Percentiles rank a stretch among this genome's conserved stretches.
phyloP scores from a whole-genome alignment of 2,329 filamentous ascomycete species.

The Ophiostoma tasmaniense region DNA sequence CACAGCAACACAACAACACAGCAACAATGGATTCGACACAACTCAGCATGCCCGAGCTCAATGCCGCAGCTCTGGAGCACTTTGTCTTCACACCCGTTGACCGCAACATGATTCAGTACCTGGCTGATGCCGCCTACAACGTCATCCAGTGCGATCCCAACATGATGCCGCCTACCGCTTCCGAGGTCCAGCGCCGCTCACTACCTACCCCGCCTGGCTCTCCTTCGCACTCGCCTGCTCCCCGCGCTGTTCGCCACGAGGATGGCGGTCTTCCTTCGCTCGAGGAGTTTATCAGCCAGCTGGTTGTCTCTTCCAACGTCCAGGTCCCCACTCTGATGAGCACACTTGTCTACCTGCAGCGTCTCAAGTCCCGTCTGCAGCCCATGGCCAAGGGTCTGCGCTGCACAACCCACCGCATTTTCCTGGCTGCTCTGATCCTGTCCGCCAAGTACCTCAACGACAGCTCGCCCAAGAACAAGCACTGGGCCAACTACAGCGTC shows the following conservation, averaged over 20 bases:
- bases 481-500: conserved; percentile 91
- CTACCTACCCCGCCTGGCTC: conserved; percentile 40
- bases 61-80: conserved; percentile 67
- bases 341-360: conserved; percentile 83
- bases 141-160: conserved; percentile 71
- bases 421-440: conserved; percentile 76
- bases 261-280: conserved; percentile 63
- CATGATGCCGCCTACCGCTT: conserved; percentile 42
- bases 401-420: conserved; percentile 96
- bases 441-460: conserved; percentile 98
- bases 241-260: conserved; percentile 36
- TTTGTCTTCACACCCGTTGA: conserved; percentile 72
- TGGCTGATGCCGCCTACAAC: conserved; percentile 63
- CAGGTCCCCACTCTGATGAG: conserved; percentile 97
- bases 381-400: conserved; percentile 92
- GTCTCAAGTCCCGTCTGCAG: conserved; percentile 76
- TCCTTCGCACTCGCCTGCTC: conserved; percentile 33
- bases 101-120: conserved; percentile 67
- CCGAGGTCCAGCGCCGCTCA: conserved; percentile 22
- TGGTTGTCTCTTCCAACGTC: conserved; percentile 88
- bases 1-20: conserved; percentile 3
- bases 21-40: conserved; percentile 38
- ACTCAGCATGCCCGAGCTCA: conserved; percentile 48
- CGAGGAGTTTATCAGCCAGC: conserved; percentile 82
- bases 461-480: conserved; percentile 99